Percentiles rank a stretch among this genome's conserved stretches.
phyloP scores from a whole-genome alignment of 352 stramenopile genomes.

The Blastocystis hominis region DNA sequence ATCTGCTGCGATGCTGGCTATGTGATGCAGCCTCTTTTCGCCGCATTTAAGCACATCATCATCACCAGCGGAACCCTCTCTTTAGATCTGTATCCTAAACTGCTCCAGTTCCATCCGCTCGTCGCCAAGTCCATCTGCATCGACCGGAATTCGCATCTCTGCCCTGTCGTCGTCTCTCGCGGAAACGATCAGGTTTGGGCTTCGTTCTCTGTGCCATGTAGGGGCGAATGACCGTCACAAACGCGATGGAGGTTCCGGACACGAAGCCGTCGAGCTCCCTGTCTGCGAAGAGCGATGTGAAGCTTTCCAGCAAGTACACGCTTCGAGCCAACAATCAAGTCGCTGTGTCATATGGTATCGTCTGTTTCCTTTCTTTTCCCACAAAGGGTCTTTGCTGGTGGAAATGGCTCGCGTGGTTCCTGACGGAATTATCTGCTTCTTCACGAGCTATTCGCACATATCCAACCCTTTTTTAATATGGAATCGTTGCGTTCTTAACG shows the following conservation, averaged over 20 bases:
- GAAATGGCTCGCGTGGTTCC: constrained; percentile 83
- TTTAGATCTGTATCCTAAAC: constrained; percentile 94
- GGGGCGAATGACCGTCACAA: not conserved
- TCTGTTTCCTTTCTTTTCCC: constrained; percentile 66
- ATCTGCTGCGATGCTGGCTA: constrained; percentile 90
- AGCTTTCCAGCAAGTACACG: not conserved
- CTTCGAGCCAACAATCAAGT: not conserved
- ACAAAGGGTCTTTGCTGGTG: constrained; percentile 86
- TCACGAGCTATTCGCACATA: constrained; percentile 98
- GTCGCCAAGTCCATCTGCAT: constrained; percentile 95
- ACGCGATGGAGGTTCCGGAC: not conserved
- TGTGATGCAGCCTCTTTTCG: constrained; percentile 93
- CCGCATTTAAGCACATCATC: constrained; percentile 79
- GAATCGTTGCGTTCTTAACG: not conserved
- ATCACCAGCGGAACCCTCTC: constrained; percentile 85
- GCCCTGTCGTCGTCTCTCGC: constrained; percentile 88
- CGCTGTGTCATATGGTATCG: constrained; percentile 1
- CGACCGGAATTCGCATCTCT: constrained; percentile 80
- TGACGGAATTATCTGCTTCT: constrained; percentile 97
- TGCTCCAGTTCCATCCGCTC: constrained; percentile 91
- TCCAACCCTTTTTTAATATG: not conserved
- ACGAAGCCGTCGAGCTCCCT: too few relatives aligned
- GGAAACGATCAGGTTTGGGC: constrained; percentile 79
- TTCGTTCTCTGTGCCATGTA: not conserved
- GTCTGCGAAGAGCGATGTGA: not conserved